These are phyloP conservation scores for Mayamaea pseudoterrestris DNA, from an alignment of 108 stramenopile species.

Conservation along the genomic window DNA sequence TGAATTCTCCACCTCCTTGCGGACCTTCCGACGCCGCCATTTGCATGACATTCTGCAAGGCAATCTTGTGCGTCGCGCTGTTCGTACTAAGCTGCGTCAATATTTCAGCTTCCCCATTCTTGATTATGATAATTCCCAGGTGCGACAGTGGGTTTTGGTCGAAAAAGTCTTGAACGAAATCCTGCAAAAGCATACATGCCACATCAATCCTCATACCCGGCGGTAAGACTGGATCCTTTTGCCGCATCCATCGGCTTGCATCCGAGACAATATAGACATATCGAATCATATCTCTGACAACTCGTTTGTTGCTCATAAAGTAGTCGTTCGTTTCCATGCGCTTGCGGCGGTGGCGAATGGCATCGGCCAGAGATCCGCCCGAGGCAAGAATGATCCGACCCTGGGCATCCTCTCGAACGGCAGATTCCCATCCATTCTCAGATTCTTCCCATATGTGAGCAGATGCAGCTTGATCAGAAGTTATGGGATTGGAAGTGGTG, in stretches of 20 bases:
- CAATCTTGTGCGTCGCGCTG: constrained; percentile 51
- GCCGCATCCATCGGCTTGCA: constrained; percentile 45
- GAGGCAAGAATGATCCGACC: constrained; percentile 57
- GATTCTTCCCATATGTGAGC: constrained; percentile 7
- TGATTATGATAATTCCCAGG: constrained; percentile 52
- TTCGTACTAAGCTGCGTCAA: constrained; percentile 50
- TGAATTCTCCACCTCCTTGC: constrained; percentile 57
- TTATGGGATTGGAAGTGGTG: too few relatives aligned
- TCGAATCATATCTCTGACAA: constrained; percentile 81
- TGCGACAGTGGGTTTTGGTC: constrained; percentile 83
- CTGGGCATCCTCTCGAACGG: constrained; percentile 72
- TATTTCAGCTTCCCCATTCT: constrained; percentile 75
- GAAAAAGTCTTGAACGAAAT: constrained; percentile 66
- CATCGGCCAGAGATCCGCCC: constrained; percentile 32
- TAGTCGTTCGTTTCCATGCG: constrained; percentile 66
- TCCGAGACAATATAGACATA: constrained; percentile 62
- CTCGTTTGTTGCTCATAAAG: constrained; percentile 39
- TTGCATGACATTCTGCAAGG: constrained; percentile 33
- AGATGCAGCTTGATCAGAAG: not conserved
- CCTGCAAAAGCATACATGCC: constrained; percentile 27
- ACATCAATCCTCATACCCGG: constrained; percentile 52
- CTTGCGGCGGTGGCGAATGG: constrained; percentile 54
- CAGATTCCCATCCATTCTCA: constrained; percentile 41
- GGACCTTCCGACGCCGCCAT: constrained; percentile 26
- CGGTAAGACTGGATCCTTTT: constrained; percentile 59